A percentile compares a stretch with the other conserved stretches of the same genome.
Conservation (phyloP, 768 basidiomycete genomes). For the Suillus cothurnatus region DNA sequence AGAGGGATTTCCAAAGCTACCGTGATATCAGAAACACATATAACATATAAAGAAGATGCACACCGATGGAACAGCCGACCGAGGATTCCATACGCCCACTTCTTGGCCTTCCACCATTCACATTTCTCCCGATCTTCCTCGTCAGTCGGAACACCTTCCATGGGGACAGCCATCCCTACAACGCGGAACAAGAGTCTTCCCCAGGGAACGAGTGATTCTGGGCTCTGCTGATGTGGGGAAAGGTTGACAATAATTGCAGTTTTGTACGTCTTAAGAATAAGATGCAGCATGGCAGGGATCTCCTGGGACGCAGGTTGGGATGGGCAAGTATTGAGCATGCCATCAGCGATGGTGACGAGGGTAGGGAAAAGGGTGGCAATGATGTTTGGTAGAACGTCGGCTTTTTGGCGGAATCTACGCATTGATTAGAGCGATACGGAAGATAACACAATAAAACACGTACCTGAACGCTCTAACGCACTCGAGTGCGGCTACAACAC, state of each 20-base stretch:
- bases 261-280: slow-evolving; percentile 87
- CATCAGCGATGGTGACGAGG: slow-evolving; percentile 71
- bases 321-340: slow-evolving; percentile 67
- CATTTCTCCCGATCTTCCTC: slow-evolving; percentile 75
- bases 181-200: slow-evolving; percentile 80
- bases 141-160: slow-evolving; percentile 65
- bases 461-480: slow-evolving; percentile 60
- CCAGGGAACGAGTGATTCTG: slow-evolving; percentile 84
- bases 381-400: slow-evolving; percentile 59
- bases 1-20: slow-evolving; percentile 82
- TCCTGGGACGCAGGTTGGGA: slow-evolving; percentile 57
- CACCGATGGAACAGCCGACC: slow-evolving; percentile 79
- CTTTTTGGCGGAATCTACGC: slow-evolving; percentile 75
- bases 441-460: slow-evolving; percentile 8
- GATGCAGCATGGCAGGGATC: slow-evolving; percentile 80
- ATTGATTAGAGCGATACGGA: background rate
- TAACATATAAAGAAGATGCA: background rate
- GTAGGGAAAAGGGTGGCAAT: slow-evolving; percentile 70
- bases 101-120: slow-evolving; percentile 93
- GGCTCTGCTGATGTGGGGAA: slow-evolving; percentile 69
- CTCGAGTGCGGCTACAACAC: slow-evolving; percentile 77
- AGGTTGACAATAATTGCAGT: slow-evolving; percentile 78
- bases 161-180: slow-evolving; percentile 70
- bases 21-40: slow-evolving; percentile 10
- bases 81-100: slow-evolving; percentile 83